Conservation (phyloP, 169 alveolate genomes). For the Eimeria maxima region DNA sequence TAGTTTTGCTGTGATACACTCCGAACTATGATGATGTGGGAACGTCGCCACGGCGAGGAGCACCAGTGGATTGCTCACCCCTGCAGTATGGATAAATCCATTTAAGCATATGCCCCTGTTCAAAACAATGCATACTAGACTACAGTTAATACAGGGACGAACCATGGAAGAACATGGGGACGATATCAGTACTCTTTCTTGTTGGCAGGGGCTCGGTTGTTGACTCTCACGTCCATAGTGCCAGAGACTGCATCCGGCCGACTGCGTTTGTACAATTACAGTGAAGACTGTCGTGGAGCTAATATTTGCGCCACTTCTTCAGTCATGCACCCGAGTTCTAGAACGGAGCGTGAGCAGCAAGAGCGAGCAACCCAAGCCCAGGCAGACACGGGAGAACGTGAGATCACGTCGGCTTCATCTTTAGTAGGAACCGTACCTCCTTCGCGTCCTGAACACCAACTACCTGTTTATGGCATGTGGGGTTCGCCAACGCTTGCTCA, state of each 20-base stretch:
- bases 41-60: background rate
- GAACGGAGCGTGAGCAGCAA: background rate
- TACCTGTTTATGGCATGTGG: background rate
- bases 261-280: background rate
- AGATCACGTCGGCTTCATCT: background rate
- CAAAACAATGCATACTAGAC: background rate
- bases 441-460: background rate
- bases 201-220: background rate
- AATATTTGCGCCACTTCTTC: background rate
- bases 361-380: background rate
- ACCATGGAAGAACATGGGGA: background rate
- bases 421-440: background rate
- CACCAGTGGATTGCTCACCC: background rate
- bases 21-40: background rate
- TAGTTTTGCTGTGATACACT: background rate
- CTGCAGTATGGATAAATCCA: background rate
- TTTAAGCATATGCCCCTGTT: background rate
- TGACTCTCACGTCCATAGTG: background rate
- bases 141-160: background rate
- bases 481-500: slow-evolving; percentile 28
- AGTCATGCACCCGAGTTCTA: background rate
- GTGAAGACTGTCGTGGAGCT: background rate
- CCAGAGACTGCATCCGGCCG: background rate
- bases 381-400: background rate
- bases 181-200: background rate